These are phyloP conservation scores for Phylloporus rhodoxanthus DNA, from an alignment of 768 basidiomycete species.

Conservation along the genomic window DNA sequence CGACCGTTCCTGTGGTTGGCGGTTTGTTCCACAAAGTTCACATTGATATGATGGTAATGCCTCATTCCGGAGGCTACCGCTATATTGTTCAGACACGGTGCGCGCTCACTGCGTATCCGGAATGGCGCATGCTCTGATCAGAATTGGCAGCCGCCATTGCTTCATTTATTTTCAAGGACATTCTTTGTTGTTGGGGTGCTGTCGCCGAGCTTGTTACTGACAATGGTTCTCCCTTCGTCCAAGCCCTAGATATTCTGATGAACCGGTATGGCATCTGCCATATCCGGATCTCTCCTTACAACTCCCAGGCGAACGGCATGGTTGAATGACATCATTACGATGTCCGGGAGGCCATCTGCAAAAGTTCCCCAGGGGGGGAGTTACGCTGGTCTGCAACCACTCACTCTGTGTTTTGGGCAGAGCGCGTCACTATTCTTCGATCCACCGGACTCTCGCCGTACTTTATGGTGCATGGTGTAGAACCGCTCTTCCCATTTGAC, in stretches of 20 bases:
- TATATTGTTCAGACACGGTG: conserved; percentile 15
- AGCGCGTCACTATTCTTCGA: not conserved
- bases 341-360: conserved; percentile 1
- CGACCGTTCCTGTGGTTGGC: not conserved
- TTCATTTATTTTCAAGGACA: conserved; percentile 12
- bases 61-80: not conserved
- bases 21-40: no score
- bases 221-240: not conserved
- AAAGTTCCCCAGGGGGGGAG: conserved; percentile 1
- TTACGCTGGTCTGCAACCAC: not conserved
- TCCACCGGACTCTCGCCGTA: not conserved
- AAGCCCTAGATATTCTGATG: not conserved
- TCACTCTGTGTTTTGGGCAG: not conserved
- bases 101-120: no score
- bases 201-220: not conserved
- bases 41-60: not conserved
- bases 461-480: not conserved
- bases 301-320: not conserved
- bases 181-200: no score
- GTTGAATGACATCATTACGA: not conserved
- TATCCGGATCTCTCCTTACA: not conserved
- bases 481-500: not conserved
- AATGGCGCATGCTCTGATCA: conserved; percentile 27
- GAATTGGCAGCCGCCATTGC: conserved; percentile 9
- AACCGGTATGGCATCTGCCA: not conserved